Evolutionary conservation across 768 basidiomycete species (phyloP).

Genomic region (Coprinellus aureogranulatus): DNA sequence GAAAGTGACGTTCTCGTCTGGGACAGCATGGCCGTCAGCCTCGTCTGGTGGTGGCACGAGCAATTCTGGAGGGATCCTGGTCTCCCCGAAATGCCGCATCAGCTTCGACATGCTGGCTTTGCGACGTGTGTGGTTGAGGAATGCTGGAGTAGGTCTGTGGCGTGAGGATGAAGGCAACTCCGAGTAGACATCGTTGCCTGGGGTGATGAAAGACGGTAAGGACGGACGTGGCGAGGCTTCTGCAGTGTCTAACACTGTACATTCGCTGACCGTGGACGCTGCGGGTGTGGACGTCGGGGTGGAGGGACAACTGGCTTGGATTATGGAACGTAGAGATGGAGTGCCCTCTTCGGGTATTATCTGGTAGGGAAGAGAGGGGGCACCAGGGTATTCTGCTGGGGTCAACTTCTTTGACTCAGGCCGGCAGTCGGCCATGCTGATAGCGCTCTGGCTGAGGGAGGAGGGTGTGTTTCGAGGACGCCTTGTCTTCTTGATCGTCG

Average conservation of each 20-base stretch:
- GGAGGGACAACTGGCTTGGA: background rate
- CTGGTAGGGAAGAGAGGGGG: background rate
- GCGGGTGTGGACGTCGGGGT: background rate
- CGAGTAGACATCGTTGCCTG: background rate
- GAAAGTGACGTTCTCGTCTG: background rate
- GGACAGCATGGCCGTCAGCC: background rate
- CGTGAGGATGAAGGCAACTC: background rate
- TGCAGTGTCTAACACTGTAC: no score
- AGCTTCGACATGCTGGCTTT: conserved; percentile 11
- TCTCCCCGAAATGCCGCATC: conserved; percentile 11
- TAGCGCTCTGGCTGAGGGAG: background rate
- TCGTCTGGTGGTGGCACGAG: background rate
- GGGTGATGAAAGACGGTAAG: background rate
- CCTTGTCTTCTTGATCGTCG: conserved; percentile 1
- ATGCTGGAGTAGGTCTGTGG: background rate
- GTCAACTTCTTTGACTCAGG: background rate
- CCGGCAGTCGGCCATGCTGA: background rate
- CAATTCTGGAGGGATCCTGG: conserved; percentile 6
- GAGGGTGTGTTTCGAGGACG: background rate
- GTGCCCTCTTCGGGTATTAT: background rate
- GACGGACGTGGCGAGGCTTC: background rate
- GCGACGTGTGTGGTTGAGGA: background rate
- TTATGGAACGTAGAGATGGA: background rate
- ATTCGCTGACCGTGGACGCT: no score
- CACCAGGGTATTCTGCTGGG: background rate